These are phyloP conservation scores for Picea glauca DNA, from an alignment of 75 land plant species.

Conservation along the genomic window DNA sequence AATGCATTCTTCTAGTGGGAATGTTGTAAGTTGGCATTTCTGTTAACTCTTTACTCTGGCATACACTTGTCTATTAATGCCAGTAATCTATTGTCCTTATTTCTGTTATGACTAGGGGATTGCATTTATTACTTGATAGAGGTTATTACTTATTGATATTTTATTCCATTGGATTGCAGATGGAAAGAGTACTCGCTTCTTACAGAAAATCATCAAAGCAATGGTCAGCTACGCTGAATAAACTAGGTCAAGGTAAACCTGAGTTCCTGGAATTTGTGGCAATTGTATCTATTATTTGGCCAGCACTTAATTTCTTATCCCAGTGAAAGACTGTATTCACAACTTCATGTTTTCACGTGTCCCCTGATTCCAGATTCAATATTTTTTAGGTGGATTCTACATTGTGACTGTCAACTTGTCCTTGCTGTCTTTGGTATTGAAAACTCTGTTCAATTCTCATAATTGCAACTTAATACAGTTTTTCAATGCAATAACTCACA, in stretches of 20 bases:
- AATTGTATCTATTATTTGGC: background rate
- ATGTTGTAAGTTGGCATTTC: conserved; percentile 56
- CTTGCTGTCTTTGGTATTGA: background rate
- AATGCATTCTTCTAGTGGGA: conserved; percentile 89
- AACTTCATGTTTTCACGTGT: background rate
- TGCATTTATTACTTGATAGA: background rate
- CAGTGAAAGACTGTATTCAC: background rate
- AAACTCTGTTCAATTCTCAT: background rate
- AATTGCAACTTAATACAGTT: background rate
- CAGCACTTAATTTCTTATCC: background rate
- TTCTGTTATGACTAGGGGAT: background rate
- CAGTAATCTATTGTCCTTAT: background rate
- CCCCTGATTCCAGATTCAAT: background rate
- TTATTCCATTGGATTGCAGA: conserved; percentile 32
- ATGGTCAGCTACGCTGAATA: conserved; percentile 90
- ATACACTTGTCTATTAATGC: background rate
- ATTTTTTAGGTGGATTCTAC: background rate
- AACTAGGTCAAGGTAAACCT: conserved; percentile 77
- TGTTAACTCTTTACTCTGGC: background rate
- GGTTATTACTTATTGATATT: background rate
- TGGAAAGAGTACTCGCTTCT: conserved; percentile 70
- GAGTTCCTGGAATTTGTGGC: background rate
- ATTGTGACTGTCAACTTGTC: background rate
- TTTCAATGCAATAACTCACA: background rate
- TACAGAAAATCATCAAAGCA: conserved; percentile 92